Base-by-base conservation (phyloP, 768 basidiomycete species). In the Paxillus rubicundulus region DNA sequence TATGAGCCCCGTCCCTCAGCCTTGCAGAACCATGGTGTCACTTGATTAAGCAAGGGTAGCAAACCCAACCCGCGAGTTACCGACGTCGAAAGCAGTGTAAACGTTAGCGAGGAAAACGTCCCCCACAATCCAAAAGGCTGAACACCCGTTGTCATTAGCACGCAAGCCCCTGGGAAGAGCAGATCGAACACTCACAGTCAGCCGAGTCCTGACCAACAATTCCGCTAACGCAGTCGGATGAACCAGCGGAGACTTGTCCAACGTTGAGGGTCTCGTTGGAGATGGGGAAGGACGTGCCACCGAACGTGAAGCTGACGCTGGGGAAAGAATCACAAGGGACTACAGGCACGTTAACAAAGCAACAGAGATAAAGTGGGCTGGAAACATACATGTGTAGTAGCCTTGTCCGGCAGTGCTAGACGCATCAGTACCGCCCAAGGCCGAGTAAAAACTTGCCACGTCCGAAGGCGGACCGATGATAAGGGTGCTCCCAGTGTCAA, bases 101-200 rank as follows among this genome's bases (percentile, higher is more conserved):
- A 74, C 72, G n/a, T 68, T 68, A 46, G 62, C 64, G 46, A 79
- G 61, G 72, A 79, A 77, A 21, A 70, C 64, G 16, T 70, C 69
- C 2, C 72, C 70, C 7, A 71, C 24, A 21, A 70, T 54, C 71
- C 70, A 73, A 45, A 67, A 61, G 4, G 49, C 53, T 61, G n/a
- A 5, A 32, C 2, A 14, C 4, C 7, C 17, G 9, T 39, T 1
- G 9, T n/a, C 9, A 4, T 21, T n/a, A 17, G 12, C 44, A 28
- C 47, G 30, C 18, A 33, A 9, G 37, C 36, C 9, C 24, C n/a
- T 17, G 2, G 8, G 12, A 32, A 2, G 28, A 18, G 3, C 1
- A 40, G 41, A 12, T 5, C 24, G 20, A 43, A 37, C 2, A 59
- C 60, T 36, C 33, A 61, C 60, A 48, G n/a, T 2, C 1, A 36